A percentile compares a stretch with the other conserved stretches of the same genome.
phyloP scores from a whole-genome alignment of 257 asterid genomes.

The Solanum chiquidenum region DNA sequence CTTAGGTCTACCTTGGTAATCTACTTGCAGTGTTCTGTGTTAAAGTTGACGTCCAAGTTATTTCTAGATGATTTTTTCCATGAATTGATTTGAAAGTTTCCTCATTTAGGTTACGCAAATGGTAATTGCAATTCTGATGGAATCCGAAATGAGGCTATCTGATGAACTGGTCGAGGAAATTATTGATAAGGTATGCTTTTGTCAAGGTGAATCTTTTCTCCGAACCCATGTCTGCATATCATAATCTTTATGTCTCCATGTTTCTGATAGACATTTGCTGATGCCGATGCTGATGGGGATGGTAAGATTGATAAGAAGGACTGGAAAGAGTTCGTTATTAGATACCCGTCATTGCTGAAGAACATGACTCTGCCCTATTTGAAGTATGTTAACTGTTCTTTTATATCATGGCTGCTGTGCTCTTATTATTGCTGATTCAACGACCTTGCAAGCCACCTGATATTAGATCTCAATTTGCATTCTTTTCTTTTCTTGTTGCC shows the following conservation, averaged over 20 bases:
- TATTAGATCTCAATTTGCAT: neutral
- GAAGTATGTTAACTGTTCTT: constrained; percentile 25
- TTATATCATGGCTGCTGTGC: neutral
- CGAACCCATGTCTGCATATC: neutral
- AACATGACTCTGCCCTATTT: constrained; percentile 88
- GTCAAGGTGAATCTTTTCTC: neutral
- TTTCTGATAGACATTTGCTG: constrained; percentile 56
- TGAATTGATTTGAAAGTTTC: neutral
- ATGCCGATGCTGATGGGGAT: constrained; percentile 68
- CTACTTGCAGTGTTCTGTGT: neutral
- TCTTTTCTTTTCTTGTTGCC: neutral
- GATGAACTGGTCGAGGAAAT: constrained; percentile 67
- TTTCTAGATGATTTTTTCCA: neutral
- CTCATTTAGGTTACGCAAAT: constrained; percentile 52
- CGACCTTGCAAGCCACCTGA: neutral
- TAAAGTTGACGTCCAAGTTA: neutral
- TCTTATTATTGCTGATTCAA: neutral
- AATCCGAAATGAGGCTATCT: constrained; percentile 46
- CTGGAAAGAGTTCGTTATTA: constrained; percentile 58
- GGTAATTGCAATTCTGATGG: constrained; percentile 61
- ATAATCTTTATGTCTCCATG: neutral
- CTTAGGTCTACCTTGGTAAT: neutral
- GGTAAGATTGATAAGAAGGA: constrained; percentile 69
- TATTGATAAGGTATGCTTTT: constrained; percentile 44
- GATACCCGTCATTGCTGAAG: constrained; percentile 68